These are phyloP conservation scores for Yamagishiella unicocca DNA, from an alignment of 139 green algal genomes.

Conservation along the genomic window DNA sequence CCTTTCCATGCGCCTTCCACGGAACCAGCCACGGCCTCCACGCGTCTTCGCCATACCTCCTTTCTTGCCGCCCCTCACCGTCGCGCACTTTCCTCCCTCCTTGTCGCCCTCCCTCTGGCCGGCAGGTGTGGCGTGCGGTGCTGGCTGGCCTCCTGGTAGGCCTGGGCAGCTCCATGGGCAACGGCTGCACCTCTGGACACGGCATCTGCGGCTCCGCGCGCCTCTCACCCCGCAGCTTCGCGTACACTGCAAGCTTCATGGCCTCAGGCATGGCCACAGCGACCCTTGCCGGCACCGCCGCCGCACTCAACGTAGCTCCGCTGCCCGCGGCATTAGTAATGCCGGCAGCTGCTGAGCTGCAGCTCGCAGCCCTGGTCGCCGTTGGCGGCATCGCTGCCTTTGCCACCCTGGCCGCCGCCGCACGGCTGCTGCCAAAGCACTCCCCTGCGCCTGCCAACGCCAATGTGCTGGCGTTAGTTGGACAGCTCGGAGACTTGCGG, in stretches of 20 bases:
- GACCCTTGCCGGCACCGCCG: slow-evolving; percentile 36
- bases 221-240: slow-evolving; percentile 66
- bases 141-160: slow-evolving; percentile 78
- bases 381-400: slow-evolving; percentile 24
- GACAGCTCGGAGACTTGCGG: not conserved
- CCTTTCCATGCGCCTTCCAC: no score
- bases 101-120: not conserved
- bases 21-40: no score
- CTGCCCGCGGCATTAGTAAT: slow-evolving; percentile 18
- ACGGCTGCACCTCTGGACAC: slow-evolving; percentile 88
- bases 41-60: no score
- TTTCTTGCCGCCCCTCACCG: no score
- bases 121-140: slow-evolving; percentile 52
- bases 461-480: no score
- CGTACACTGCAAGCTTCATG: slow-evolving; percentile 78
- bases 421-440: not conserved
- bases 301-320: slow-evolving; percentile 39
- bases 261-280: slow-evolving; percentile 53
- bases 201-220: slow-evolving; percentile 78
- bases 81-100: not conserved
- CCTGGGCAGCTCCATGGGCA: slow-evolving; percentile 74
- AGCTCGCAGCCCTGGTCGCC: slow-evolving; percentile 10
- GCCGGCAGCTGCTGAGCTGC: slow-evolving; percentile 20
- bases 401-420: not conserved
- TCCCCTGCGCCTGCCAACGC: no score